Percentiles rank a stretch among this genome's conserved stretches.
These are phyloP conservation scores for Quercus rubra DNA, from an alignment of 306 rosid genomes.

Conservation along the genomic window DNA sequence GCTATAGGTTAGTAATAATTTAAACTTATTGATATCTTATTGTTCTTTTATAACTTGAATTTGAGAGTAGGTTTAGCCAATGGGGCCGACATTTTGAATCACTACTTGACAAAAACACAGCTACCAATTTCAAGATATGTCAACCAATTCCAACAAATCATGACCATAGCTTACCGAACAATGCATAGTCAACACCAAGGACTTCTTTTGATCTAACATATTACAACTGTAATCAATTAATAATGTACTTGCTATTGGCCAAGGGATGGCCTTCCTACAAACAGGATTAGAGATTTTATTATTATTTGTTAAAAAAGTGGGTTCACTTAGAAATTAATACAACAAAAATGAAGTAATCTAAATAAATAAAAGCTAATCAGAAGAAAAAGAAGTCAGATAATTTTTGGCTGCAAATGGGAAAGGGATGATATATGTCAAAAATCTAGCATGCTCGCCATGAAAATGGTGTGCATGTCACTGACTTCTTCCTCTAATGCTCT, in stretches of 20 bases:
- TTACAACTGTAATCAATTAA: conserved; percentile 50
- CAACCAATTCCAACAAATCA: conserved; percentile 56
- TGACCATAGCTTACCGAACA: conserved; percentile 45
- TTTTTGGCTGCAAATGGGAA: too few relatives aligned
- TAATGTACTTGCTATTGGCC: conserved; percentile 1
- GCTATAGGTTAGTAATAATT: neutral
- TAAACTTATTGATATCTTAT: neutral
- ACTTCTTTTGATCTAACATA: conserved; percentile 15
- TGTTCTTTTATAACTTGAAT: neutral
- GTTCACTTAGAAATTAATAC: too few relatives aligned
- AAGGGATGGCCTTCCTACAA: neutral
- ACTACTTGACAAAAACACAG: conserved; percentile 24
- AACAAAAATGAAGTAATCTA: too few relatives aligned
- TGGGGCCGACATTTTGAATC: conserved; percentile 39
- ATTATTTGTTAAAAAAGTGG: too few relatives aligned
- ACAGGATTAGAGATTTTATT: too few relatives aligned
- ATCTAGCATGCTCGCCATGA: too few relatives aligned
- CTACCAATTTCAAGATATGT: conserved; percentile 32
- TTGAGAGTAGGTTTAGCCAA: conserved; percentile 22
- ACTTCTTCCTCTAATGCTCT: too few relatives aligned
- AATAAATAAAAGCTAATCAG: too few relatives aligned
- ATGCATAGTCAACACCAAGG: conserved; percentile 37
- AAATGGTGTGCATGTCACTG: too few relatives aligned
- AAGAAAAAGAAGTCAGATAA: too few relatives aligned
- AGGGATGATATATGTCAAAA: too few relatives aligned